Base-by-base conservation (phyloP, 2,329 filamentous ascomycete species). In the Chaetomium globosum region DNA sequence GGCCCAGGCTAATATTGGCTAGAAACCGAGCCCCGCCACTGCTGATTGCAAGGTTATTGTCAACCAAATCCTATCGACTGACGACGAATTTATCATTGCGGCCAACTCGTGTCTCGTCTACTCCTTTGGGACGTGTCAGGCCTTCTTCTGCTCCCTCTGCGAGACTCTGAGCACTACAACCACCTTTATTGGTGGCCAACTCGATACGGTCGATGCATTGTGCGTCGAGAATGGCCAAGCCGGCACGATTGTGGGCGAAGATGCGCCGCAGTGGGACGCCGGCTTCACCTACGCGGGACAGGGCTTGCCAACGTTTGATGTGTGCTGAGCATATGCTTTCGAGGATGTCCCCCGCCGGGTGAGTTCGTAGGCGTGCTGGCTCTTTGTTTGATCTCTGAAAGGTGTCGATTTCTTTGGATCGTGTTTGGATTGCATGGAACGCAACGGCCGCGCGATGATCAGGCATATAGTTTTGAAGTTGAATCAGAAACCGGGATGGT, bases 141-240 rank as follows among this genome's bases (percentile, higher is more conserved):
- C 71, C 54, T 78, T 77, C 72, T 78, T 78, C 73, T 78, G 76
- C 70, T 73, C 75, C 43, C 69, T 78, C 26, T 78, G 76, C 71
- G 46, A 70, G 55, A 72, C 71, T 43, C 68, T 77, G 39, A 65
- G 63, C 39, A 77, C 76, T 57, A 70, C 71, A n/a, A 77, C 75
- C 67, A 65, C 70, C 66, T 77, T 77, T 65, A 74, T 78, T 67
- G 75, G 72, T 64, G 74, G 69, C 71, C 73, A 78, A 70, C 72
- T 78, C 30, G 63, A 69, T 63, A 72, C 71, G 2, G 72, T 73
- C 61, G 73, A 77, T 67, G 69, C 71, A 4, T 69, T 78, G n/a
- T 78, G 76, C 66, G 73, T 77, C 61, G 66, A 69, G 39, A 69
- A 71, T 61, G 74, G 75, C 8, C 71, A 75, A 67, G 69, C 69